Evolutionary conservation across 352 stramenopile genomes (phyloP).

Genomic region (Phytophthora cryptogea): DNA sequence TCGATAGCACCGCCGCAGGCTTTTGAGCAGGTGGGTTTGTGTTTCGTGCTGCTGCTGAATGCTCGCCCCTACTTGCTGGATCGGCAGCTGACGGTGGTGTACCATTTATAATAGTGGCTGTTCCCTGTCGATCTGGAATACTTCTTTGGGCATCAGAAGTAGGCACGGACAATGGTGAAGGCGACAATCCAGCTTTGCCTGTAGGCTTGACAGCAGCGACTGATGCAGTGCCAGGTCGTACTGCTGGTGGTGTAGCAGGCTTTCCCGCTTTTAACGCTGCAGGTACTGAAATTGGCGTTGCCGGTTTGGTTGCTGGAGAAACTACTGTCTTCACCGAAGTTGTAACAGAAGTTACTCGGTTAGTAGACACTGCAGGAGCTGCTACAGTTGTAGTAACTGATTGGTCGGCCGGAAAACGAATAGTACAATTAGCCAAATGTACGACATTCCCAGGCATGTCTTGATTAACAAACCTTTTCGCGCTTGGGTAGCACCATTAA

Average conservation of each 20-base stretch:
- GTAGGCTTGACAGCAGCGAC: neutral
- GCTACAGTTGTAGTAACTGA: neutral
- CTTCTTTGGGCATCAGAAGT: constrained; percentile 3
- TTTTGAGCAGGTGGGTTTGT: neutral
- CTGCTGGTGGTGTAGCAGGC: neutral
- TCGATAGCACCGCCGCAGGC: neutral
- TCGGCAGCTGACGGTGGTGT: neutral
- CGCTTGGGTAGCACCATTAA: constrained; percentile 3
- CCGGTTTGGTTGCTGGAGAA: neutral
- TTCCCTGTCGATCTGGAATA: neutral
- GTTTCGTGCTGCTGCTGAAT: neutral
- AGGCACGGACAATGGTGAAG: neutral
- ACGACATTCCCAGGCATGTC: neutral
- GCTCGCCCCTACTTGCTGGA: neutral
- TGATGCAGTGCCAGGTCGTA: neutral
- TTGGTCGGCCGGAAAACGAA: neutral
- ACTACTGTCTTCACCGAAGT: constrained; percentile 1
- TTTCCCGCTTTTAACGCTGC: constrained; percentile 1
- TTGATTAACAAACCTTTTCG: constrained; percentile 16
- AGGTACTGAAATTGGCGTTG: constrained; percentile 3
- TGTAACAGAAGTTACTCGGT: constrained; percentile 1
- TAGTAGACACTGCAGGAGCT: neutral
- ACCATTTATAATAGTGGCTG: neutral
- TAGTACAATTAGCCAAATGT: constrained; percentile 1
- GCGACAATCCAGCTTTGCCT: neutral